Conservation (phyloP, 2,329 filamentous ascomycete species). For the Fusarium algeriense region DNA sequence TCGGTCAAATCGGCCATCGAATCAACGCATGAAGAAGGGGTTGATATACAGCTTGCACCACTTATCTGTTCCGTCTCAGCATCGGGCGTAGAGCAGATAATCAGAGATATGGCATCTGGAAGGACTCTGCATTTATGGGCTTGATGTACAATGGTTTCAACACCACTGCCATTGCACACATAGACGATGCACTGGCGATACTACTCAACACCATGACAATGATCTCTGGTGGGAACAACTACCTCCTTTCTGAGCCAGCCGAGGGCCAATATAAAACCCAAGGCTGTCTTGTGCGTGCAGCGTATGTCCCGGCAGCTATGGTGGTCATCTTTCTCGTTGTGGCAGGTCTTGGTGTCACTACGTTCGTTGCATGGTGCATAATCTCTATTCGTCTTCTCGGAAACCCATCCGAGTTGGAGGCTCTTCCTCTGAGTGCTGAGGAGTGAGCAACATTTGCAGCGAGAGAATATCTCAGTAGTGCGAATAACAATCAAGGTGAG, state of each 20-base stretch:
- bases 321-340: not conserved
- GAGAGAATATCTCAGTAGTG: not conserved
- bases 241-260: not conserved
- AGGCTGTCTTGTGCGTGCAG: not conserved
- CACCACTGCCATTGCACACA: not conserved
- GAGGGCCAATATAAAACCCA: not conserved
- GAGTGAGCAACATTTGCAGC: conserved; percentile 2
- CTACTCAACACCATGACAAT: conserved; percentile 1
- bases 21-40: not conserved
- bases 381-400: not conserved
- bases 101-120: not conserved
- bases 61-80: not conserved
- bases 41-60: not conserved
- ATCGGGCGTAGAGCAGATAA: not conserved
- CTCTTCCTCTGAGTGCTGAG: not conserved
- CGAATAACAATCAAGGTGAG: not conserved
- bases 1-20: not conserved
- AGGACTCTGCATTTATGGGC: not conserved
- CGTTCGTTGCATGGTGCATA: not conserved
- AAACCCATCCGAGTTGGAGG: not conserved
- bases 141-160: conserved; percentile 4
- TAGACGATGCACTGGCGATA: not conserved
- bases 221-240: conserved; percentile 5
- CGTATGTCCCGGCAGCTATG: not conserved
- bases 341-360: conserved; percentile 1